Evolutionary conservation across 345 rosid species (phyloP), one percentile per base, ranked within the genome.

Genomic region (Aquilaria malaccensis): DNA sequence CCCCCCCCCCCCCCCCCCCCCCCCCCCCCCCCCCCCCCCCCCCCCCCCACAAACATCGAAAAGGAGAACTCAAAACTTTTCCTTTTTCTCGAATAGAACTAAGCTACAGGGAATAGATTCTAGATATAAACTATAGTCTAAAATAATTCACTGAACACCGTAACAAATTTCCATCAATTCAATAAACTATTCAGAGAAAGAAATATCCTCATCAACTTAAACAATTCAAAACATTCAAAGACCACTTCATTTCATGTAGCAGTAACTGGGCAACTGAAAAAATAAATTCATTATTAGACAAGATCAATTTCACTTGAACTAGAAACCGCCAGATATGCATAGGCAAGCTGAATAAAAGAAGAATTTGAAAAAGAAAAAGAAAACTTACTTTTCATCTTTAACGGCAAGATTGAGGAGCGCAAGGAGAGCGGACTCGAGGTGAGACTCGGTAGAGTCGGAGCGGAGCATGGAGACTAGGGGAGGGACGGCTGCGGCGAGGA

Each of bases 401-500:
- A 94, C 99, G 72, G 97, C 99, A 32, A 94, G 97, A 70, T 94
- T 94, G 59, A 90, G 96, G 41, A 94, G 95, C 15, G 99, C 99
- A 50, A 88, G 87, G 7, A 94, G 77, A 45, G 97, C 97, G 3
- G 97, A 79, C 70, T 86, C 89, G 52, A 68, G 78, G 65, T 80
- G 67, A 12, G 81, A 71, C 62, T 79, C 82, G 10, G 72, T 62
- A 1, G 86, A 80, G 59, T 78, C 82, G 22, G 61, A 50, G 43
- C 75, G 76, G 63, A 90, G 91, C 96, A 90, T 83, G 62, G 86
- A 80, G 57, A 94, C 99, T 9, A 94, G 89, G 3, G 95, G 95
- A 13, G 61, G 55, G 33, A 94, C 82, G 50, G 97, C 89, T 10
- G 73, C 77, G 2, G 91, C 63, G 11, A 94, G 85, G 55, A 83